Evolutionary conservation across 306 rosid species (phyloP).

Genomic region (Oxytropis ochrocephala): DNA sequence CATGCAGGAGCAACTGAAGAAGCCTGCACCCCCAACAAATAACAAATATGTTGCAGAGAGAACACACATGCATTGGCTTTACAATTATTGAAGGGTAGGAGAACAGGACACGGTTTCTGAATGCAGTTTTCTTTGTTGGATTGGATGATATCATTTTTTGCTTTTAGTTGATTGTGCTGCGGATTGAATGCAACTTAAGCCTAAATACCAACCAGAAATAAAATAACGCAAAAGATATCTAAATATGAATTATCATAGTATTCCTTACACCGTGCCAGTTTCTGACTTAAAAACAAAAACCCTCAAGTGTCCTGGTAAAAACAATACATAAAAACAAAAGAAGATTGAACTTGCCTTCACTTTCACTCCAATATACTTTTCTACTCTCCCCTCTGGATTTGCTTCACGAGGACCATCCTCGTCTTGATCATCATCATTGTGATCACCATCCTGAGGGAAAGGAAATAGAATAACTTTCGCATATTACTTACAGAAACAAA

Average conservation of each 20-base stretch:
- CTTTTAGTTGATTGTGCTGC: neutral
- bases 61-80: neutral
- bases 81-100: constrained; percentile 8
- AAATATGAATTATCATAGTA: neutral
- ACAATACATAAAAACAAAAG: neutral
- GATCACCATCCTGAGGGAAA: constrained; percentile 70
- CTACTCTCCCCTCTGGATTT: constrained; percentile 85
- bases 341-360: constrained; percentile 71
- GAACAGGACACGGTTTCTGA: neutral
- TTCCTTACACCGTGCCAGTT: neutral
- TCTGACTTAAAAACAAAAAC: constrained; percentile 4
- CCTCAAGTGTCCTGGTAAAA: neutral
- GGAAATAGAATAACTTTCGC: constrained; percentile 12
- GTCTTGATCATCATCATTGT: constrained; percentile 75
- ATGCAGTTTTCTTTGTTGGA: neutral
- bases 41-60: neutral
- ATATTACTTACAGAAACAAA: constrained; percentile 5
- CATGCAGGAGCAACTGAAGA: constrained; percentile 7
- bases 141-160: neutral
- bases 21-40: neutral
- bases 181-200: constrained; percentile 6
- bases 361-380: constrained; percentile 96
- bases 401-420: constrained; percentile 80
- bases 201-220: neutral
- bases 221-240: neutral